phyloP scores from a whole-genome alignment of 2,329 filamentous ascomycete genomes.

The Ascochyta rabiei region DNA sequence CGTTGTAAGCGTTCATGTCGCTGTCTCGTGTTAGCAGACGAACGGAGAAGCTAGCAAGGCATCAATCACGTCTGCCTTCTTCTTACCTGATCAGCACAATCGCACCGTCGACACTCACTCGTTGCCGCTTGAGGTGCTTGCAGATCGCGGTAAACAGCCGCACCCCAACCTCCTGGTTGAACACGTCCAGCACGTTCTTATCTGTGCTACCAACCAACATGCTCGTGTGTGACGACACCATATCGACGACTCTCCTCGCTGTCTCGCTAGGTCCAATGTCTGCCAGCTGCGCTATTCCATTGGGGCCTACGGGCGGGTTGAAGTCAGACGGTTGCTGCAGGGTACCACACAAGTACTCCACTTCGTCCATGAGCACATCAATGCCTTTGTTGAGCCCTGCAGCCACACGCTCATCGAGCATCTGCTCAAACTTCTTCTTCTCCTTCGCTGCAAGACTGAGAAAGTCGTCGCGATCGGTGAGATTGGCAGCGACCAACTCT shows the following conservation, averaged over 20 bases:
- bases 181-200: slow-evolving; percentile 97
- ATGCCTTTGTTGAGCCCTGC: slow-evolving; percentile 97
- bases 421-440: slow-evolving; percentile 98
- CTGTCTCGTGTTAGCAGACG: slow-evolving; percentile 51
- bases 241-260: slow-evolving; percentile 78
- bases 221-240: slow-evolving; percentile 85
- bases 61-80: not conserved
- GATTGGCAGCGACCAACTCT: slow-evolving; percentile 80
- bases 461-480: slow-evolving; percentile 93
- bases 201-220: slow-evolving; percentile 96
- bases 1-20: slow-evolving; percentile 93
- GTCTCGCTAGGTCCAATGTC: slow-evolving; percentile 79
- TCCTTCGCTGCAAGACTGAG: slow-evolving; percentile 88
- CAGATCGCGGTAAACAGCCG: slow-evolving; percentile 90
- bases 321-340: slow-evolving; percentile 87
- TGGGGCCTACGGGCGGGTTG: slow-evolving; percentile 67
- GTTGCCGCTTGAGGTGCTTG: slow-evolving; percentile 96
- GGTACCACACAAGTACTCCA: slow-evolving; percentile 92
- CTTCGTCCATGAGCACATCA: slow-evolving; percentile 97
- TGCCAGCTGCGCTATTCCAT: slow-evolving; percentile 43
- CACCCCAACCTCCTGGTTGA: slow-evolving; percentile 95
- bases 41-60: not conserved
- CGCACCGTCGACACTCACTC: slow-evolving; percentile 86
- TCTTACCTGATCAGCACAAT: slow-evolving; percentile 80
- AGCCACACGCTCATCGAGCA: slow-evolving; percentile 95